Conservation (phyloP, 768 basidiomycete genomes). For the Mycena indigotica region DNA sequence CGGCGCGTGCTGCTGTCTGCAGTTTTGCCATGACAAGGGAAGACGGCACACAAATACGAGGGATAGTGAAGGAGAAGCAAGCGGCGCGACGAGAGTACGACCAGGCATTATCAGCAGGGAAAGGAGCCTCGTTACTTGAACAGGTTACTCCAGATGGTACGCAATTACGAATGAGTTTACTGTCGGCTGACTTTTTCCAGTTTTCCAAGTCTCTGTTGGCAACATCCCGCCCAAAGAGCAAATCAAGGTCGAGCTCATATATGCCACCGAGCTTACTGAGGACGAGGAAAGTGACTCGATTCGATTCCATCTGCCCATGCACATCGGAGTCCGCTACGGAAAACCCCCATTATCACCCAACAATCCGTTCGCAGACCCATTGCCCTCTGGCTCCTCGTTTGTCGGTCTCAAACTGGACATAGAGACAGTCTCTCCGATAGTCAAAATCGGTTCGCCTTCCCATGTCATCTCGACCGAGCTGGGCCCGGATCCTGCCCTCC, state of each 20-base stretch:
- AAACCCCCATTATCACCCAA: neutral
- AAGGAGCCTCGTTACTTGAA: conserved; percentile 15
- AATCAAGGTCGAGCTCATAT: conserved; percentile 12
- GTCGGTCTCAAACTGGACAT: conserved; percentile 9
- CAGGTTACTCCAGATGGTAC: conserved; percentile 20
- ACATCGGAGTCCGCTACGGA: conserved; percentile 20
- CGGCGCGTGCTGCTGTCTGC: conserved; percentile 13
- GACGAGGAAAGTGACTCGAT: conserved; percentile 18
- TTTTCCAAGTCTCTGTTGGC: conserved; percentile 19
- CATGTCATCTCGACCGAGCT: conserved; percentile 20
- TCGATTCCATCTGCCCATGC: conserved; percentile 9
- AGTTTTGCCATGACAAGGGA: conserved; percentile 18
- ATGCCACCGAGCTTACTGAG: conserved; percentile 14
- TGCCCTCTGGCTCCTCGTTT: conserved; percentile 1
- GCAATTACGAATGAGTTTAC: neutral
- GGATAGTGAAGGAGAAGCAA: conserved; percentile 14
- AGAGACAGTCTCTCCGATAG: conserved; percentile 16
- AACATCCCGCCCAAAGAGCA: conserved; percentile 11
- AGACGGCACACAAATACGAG: conserved; percentile 21
- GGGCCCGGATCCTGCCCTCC: conserved; percentile 17
- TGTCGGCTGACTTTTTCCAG: neutral
- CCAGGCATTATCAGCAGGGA: conserved; percentile 9
- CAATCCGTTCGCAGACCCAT: conserved; percentile 4
- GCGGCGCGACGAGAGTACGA: conserved; percentile 17
- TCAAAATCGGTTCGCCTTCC: conserved; percentile 18